Percentiles rank a stretch among this genome's conserved stretches.
phyloP scores from a whole-genome alignment of 2,329 filamentous ascomycete genomes.

The Diaporthe amygdali region DNA sequence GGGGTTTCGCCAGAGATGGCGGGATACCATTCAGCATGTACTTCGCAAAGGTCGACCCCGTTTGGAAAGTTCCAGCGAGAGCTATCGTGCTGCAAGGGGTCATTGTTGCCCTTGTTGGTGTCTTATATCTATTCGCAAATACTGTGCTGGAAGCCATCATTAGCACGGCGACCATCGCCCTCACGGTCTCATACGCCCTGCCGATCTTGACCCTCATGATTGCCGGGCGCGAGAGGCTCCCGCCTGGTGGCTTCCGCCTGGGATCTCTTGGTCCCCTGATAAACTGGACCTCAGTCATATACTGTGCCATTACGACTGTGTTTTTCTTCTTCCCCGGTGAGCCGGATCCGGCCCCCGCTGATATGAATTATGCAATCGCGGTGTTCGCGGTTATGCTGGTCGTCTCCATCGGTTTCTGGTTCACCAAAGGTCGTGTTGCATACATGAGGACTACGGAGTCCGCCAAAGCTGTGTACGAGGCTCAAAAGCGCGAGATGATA shows the following conservation, averaged over 20 bases:
- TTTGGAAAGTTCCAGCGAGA: constrained; percentile 58
- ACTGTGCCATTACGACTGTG: constrained; percentile 56
- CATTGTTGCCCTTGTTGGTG: constrained; percentile 44
- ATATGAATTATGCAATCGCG: constrained; percentile 64
- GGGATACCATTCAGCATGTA: constrained; percentile 51
- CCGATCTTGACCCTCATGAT: constrained; percentile 54
- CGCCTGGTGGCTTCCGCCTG: constrained; percentile 38
- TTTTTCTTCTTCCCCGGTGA: constrained; percentile 59
- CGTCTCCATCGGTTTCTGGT: constrained; percentile 55
- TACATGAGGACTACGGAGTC: constrained; percentile 38
- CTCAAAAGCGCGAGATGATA: neutral
- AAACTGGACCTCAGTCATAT: constrained; percentile 56
- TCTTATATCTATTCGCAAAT: constrained; percentile 59
- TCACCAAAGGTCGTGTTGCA: constrained; percentile 48
- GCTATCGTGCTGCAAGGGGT: constrained; percentile 57
- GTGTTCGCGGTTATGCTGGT: constrained; percentile 62
- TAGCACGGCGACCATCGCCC: constrained; percentile 60
- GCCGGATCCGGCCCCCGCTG: constrained; percentile 49
- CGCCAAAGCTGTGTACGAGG: neutral
- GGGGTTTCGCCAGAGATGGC: constrained; percentile 60
- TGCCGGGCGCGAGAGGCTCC: constrained; percentile 57
- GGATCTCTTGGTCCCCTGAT: constrained; percentile 41
- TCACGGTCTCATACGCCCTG: constrained; percentile 57
- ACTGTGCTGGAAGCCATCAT: constrained; percentile 59
- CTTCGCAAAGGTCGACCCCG: constrained; percentile 48